Evolutionary conservation across 768 basidiomycete genomes (phyloP), one percentile per base, ranked within the genome.

Genomic region (Suillus spraguei): DNA sequence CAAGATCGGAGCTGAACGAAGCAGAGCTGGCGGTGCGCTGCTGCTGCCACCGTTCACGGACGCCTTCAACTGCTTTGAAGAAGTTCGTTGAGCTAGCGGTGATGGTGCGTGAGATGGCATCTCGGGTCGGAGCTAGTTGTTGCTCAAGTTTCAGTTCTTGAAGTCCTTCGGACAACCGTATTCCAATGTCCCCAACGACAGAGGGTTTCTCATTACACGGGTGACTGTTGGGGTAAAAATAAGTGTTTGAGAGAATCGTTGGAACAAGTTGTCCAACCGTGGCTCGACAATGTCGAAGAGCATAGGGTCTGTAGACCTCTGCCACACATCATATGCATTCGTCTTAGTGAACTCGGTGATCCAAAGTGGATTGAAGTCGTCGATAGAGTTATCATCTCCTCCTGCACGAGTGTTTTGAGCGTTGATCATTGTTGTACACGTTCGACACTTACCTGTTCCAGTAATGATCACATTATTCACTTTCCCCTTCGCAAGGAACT

Each of bases 251-350:
- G 4, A 60, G n/a, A 46, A 13, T 22, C 13, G 6, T n/a, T 22
- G 42, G 60, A 54, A 59, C 17, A 60, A 68, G 32, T 44, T 42
- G 20, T 20, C 67, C 33, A 65, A 95, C 94, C 92, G 82, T 41
- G 97, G 92, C 74, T 99, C 97, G 60, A 97, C 85, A 55, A 99
- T 92, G 72, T 99, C 97, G 71, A 99, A 99, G 13, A 99, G 77
- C 65, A 94, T 80, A 1, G 94, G 91, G 75, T 99, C 97, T 1
- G 97, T 99, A 46, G 88, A 85, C 52, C 85, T 80, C 58, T 98
- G 87, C 97, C 97, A 99, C 4, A 94, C 86, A 60, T 91, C 87
- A 73, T 88, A 96, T 0, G 95, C 95, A 67, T 89, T 87, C 33
- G 97, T 96, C 67, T 82, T 83, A 75, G 87, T 91, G 78, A 99